A percentile compares a stretch with the other conserved stretches of the same genome.
Evolutionary conservation across 1,139 yeast genomes (phyloP).

Genomic region (Diutina siamensis): DNA sequence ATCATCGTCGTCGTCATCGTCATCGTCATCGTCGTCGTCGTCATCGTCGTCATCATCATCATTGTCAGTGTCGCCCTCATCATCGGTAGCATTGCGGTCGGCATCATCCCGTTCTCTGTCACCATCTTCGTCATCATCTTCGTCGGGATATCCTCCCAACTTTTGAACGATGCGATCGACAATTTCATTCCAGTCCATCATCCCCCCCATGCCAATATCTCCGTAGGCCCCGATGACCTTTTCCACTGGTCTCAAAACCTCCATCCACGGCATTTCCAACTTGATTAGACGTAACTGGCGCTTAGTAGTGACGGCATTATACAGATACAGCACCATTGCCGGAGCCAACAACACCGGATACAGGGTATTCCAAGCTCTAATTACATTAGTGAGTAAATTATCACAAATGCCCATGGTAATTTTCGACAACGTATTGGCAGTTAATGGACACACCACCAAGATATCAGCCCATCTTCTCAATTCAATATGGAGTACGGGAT

Average conservation of each 20-base stretch:
- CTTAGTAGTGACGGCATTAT: conserved; percentile 77
- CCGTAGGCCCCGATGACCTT: conserved; percentile 90
- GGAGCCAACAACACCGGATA: conserved; percentile 86
- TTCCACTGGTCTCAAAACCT: conserved; percentile 79
- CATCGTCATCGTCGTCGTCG: conserved; percentile 34
- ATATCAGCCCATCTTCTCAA: conserved; percentile 94
- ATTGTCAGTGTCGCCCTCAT: conserved; percentile 22
- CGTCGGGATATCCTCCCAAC: conserved; percentile 86
- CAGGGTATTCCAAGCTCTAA: conserved; percentile 86
- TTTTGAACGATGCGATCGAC: conserved; percentile 75
- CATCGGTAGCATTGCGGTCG: conserved; percentile 19
- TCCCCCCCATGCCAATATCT: conserved; percentile 90
- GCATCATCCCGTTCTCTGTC: conserved; percentile 10
- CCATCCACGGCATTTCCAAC: conserved; percentile 90
- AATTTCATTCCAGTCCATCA: conserved; percentile 86
- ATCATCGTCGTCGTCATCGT: conserved; percentile 24
- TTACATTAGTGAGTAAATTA: conserved; percentile 74
- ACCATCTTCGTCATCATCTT: conserved; percentile 41
- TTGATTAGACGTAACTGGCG: conserved; percentile 63
- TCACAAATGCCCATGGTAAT: conserved; percentile 85
- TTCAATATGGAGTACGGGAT: conserved; percentile 89
- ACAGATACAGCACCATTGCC: conserved; percentile 87
- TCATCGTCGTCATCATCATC: conserved; percentile 15
- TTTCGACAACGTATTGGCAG: conserved; percentile 87
- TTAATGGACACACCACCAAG: conserved; percentile 74